Conservation (phyloP, 2,329 filamentous ascomycete species). For the Ambrosiella cleistominuta region DNA sequence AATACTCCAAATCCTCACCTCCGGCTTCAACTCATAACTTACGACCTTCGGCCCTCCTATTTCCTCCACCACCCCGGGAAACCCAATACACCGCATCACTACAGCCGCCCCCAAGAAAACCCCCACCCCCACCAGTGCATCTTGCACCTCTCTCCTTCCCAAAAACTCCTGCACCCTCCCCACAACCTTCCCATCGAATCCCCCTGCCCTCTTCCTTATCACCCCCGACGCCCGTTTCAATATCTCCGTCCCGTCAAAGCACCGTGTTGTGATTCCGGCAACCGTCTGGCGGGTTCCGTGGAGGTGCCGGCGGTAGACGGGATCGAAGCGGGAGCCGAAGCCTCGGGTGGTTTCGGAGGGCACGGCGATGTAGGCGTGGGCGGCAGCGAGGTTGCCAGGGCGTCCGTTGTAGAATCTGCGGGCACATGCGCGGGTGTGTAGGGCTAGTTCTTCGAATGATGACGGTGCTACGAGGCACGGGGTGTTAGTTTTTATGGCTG, state of each 20-base stretch:
- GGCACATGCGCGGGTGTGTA: not conserved
- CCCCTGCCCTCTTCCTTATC: too few relatives aligned
- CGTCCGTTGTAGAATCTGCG: not conserved
- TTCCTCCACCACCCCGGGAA: not conserved
- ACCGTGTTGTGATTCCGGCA: not conserved
- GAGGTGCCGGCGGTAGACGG: not conserved
- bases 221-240: not conserved
- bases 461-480: not conserved
- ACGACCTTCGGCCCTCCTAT: not conserved
- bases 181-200: not conserved
- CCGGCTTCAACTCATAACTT: slow-evolving; percentile 2
- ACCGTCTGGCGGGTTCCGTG: not conserved
- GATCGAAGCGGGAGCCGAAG: slow-evolving; percentile 7
- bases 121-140: not conserved
- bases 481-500: not conserved
- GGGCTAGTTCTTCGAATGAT: not conserved
- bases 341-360: not conserved
- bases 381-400: not conserved
- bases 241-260: not conserved
- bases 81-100: not conserved
- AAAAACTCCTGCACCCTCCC: not conserved
- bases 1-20: not conserved
- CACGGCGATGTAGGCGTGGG: not conserved
- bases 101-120: not conserved
- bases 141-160: not conserved